These are phyloP conservation scores for Talaromyces piceae DNA, from an alignment of 2,329 filamentous ascomycete genomes.

Conservation along the genomic window DNA sequence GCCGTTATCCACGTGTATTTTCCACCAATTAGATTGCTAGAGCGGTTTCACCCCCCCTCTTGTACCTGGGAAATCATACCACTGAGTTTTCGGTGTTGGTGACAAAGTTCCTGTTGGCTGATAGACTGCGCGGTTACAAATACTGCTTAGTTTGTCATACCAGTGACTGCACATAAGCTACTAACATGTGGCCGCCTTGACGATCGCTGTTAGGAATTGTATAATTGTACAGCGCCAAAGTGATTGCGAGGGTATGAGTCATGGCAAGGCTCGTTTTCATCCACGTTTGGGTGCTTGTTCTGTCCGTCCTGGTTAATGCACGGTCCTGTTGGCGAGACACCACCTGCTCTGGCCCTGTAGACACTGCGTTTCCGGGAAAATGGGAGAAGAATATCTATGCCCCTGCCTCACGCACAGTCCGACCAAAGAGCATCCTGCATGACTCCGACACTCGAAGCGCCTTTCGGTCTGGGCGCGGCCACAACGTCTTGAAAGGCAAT, in stretches of 20 bases:
- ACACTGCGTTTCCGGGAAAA: conserved; percentile 47
- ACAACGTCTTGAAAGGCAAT: conserved; percentile 35
- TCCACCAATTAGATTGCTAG: neutral
- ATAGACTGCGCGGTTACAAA: neutral
- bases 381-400: conserved; percentile 56
- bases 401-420: conserved; percentile 44
- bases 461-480: conserved; percentile 23
- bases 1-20: neutral
- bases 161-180: neutral
- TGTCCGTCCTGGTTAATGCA: conserved; percentile 14
- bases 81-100: neutral
- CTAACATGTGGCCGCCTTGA: neutral
- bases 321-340: conserved; percentile 49
- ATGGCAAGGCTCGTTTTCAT: conserved; percentile 4
- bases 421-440: conserved; percentile 39
- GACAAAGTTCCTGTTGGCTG: neutral
- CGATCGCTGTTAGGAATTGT: neutral
- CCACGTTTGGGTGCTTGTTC: conserved; percentile 10
- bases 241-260: neutral
- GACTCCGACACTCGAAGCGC: conserved; percentile 22
- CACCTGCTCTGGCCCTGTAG: conserved; percentile 43
- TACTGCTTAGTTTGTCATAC: neutral
- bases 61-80: neutral
- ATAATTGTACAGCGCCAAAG: neutral
- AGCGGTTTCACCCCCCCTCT: neutral